Evolutionary conservation across 805 yeast genomes (phyloP).

Genomic region (Candida hispaniensis): DNA sequence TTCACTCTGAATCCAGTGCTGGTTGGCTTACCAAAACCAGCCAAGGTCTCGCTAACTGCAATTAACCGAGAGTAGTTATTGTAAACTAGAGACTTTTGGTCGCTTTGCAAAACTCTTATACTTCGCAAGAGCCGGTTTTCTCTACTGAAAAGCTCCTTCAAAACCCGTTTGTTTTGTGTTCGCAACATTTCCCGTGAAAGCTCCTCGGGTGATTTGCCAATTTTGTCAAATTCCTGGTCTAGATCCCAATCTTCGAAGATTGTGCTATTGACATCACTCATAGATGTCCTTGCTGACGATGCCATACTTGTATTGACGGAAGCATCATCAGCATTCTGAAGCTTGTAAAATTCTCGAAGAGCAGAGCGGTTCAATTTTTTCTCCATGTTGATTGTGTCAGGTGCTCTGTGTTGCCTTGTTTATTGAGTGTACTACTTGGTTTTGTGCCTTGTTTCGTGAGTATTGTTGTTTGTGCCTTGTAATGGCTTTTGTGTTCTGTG

Average conservation of each 20-base stretch:
- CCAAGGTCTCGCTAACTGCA: constrained; percentile 28
- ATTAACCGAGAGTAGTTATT: constrained; percentile 32
- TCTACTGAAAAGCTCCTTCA: constrained; percentile 22
- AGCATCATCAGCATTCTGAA: constrained; percentile 18
- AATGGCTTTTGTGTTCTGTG: no score
- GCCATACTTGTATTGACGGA: constrained; percentile 6
- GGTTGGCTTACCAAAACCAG: no score
- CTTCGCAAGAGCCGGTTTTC: constrained; percentile 25
- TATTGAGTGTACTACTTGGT: no score
- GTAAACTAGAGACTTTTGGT: constrained; percentile 32
- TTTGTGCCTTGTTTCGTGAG: no score
- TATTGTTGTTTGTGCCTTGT: no score
- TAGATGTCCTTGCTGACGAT: constrained; percentile 6
- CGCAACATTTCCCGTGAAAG: constrained; percentile 4
- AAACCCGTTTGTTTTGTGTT: constrained; percentile 1
- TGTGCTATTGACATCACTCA: constrained; percentile 1
- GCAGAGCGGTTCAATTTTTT: constrained; percentile 19
- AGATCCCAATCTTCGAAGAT: constrained; percentile 18
- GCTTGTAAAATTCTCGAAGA: constrained; percentile 30
- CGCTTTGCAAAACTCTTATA: constrained; percentile 27
- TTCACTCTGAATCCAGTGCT: no score
- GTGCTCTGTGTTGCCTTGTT: constrained; percentile 2
- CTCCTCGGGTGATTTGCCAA: constrained; percentile 17
- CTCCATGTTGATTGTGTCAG: background rate
- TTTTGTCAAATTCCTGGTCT: constrained; percentile 20